phyloP scores from a whole-genome alignment of 73 alveolate genomes.

The Paramecium primaurelia region DNA sequence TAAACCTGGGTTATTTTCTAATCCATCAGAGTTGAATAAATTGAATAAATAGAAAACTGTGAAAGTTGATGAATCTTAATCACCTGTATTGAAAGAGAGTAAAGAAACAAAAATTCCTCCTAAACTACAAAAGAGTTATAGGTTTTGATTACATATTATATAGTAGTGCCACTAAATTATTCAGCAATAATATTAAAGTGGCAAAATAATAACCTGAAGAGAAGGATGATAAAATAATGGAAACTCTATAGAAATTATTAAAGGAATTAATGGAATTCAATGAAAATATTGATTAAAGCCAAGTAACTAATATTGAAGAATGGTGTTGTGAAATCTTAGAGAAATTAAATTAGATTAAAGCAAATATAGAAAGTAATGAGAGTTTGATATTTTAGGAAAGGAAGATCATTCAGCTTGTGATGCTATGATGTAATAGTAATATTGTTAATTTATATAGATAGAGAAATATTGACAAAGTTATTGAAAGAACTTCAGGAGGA shows the following conservation, averaged over 20 bases:
- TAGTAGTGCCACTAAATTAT: neutral
- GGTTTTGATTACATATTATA: neutral
- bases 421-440: neutral
- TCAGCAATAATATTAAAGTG: neutral
- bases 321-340: constrained; percentile 1
- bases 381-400: neutral
- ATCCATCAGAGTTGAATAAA: constrained; percentile 10
- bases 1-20: constrained; percentile 6
- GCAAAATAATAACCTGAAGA: neutral
- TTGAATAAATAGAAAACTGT: constrained; percentile 5
- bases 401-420: constrained; percentile 16
- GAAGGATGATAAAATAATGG: neutral
- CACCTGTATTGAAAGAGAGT: neutral
- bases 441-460: neutral
- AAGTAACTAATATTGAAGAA: neutral
- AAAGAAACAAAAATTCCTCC: constrained; percentile 29
- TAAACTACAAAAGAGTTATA: neutral
- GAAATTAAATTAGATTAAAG: neutral
- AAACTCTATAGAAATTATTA: neutral
- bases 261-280: neutral
- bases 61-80: neutral
- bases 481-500: constrained; percentile 11
- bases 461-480: constrained; percentile 15
- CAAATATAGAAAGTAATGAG: neutral
- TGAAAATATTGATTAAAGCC: neutral